Evolutionary conservation across 2,329 filamentous ascomycete genomes (phyloP), one percentile per base, ranked within the genome.

Genomic region (Penicillium thymicola): DNA sequence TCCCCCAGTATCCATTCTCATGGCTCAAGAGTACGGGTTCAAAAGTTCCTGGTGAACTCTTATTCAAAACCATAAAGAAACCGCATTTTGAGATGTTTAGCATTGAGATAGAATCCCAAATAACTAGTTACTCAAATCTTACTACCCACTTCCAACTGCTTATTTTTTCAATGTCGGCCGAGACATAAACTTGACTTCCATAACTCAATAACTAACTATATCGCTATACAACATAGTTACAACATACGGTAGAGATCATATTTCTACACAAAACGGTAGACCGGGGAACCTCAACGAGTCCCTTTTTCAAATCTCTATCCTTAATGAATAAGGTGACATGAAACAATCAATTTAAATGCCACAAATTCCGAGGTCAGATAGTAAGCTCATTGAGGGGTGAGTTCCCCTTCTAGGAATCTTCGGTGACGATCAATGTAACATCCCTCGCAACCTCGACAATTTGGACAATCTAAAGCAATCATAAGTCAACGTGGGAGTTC

Each of bases 391-490:
- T 54, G 18, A 30, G n/a, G 11, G 21, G 11, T 1, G 21, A 11
- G 5, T 27, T 21, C 4, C 49, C 21, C 5, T 14, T 36, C 2
- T 7, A 6, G 49, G 40, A 16, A 51, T 58, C 43, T 16, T 30
- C 30, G 44, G 3, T 21, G 56, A 28, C 28, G 59, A 60, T 60
- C 56, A 43, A 57, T 60, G 52, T 59, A 60, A 60, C 56, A 42
- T 30, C 30, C 45, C 25, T 38, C 21, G 25, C 27, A 8, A 14
- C 5, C 34, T 38, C n/a, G 38, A 48, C 23, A 50, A 28, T 30
- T 30, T 18, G 21, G 38, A 36, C 16, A 18, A 37, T 34, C 10
- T 42, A 32, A 9, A 16, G 4, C 16, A n/a, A 43, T 9, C 41
- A 18, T 2, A 49, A 16, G 11, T n/a, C 9, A n/a, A n/a, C n/a